Conservation (phyloP, 2,329 filamentous ascomycete genomes). For the Pyrenophora tritici-repentis region DNA sequence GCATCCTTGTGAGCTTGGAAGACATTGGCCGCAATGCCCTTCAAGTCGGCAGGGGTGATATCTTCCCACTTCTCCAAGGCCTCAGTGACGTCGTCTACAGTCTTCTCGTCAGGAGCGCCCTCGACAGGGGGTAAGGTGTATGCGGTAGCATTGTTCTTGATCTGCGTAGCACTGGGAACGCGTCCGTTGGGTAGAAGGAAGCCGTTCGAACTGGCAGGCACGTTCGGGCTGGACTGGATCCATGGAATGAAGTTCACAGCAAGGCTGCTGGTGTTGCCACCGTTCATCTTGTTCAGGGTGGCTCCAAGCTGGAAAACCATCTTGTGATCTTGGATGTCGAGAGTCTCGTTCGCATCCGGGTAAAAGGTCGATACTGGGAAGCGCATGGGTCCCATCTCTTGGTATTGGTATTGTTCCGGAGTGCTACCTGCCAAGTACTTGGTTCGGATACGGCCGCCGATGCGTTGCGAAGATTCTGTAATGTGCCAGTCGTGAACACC, state of each 20-base stretch:
- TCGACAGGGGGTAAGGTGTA: slow-evolving; percentile 19
- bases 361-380: slow-evolving; percentile 61
- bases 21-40: slow-evolving; percentile 54
- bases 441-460: slow-evolving; percentile 69
- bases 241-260: slow-evolving; percentile 67
- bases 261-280: slow-evolving; percentile 51
- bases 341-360: slow-evolving; percentile 59
- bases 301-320: slow-evolving; percentile 68
- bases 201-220: slow-evolving; percentile 50
- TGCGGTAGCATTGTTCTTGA: slow-evolving; percentile 33
- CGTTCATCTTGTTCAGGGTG: slow-evolving; percentile 64
- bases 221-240: slow-evolving; percentile 62
- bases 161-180: slow-evolving; percentile 39
- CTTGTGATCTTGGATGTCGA: slow-evolving; percentile 66
- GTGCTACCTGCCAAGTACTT: slow-evolving; percentile 64
- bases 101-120: slow-evolving; percentile 22
- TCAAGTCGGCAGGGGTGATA: slow-evolving; percentile 25
- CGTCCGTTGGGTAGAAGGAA: slow-evolving; percentile 42
- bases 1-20: slow-evolving; percentile 61
- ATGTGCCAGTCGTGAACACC: slow-evolving; percentile 67
- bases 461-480: slow-evolving; percentile 63
- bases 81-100: slow-evolving; percentile 28
- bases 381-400: slow-evolving; percentile 70
- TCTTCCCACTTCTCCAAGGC: slow-evolving; percentile 26
- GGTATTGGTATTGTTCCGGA: slow-evolving; percentile 68